A percentile compares a stretch with the other conserved stretches of the same genome.
Evolutionary conservation across 805 yeast genomes (phyloP).

Genomic region (Yamadazyma philogaea): DNA sequence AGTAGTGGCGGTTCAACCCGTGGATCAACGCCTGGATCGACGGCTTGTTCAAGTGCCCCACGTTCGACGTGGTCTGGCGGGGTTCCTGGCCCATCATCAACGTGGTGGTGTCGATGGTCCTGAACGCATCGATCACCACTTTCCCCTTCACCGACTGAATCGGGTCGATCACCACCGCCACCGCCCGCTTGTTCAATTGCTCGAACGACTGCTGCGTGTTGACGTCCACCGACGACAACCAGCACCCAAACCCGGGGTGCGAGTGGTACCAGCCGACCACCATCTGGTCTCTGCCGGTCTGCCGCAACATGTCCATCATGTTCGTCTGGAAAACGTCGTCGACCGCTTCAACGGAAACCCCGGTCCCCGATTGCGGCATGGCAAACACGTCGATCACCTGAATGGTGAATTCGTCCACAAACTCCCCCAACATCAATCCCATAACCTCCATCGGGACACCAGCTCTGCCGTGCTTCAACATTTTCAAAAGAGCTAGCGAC

Average conservation of each 20-base stretch:
- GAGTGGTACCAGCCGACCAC: slow-evolving; percentile 99
- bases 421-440: slow-evolving; percentile 99
- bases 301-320: slow-evolving; percentile 99
- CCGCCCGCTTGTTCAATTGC: slow-evolving; percentile 91
- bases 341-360: slow-evolving; percentile 98
- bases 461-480: slow-evolving; percentile 96
- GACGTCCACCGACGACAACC: slow-evolving; percentile 97
- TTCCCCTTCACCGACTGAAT: slow-evolving; percentile 98
- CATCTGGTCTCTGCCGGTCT: slow-evolving; percentile 98
- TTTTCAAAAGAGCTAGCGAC: slow-evolving; percentile 88
- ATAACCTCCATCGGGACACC: slow-evolving; percentile 80
- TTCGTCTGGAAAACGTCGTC: slow-evolving; percentile 98
- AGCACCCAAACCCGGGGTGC: slow-evolving; percentile 99
- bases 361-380: slow-evolving; percentile 98
- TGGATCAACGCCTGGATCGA: slow-evolving; percentile 95
- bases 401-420: slow-evolving; percentile 94
- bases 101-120: slow-evolving; percentile 84
- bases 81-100: slow-evolving; percentile 97
- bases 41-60: slow-evolving; percentile 93
- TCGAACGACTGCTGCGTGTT: slow-evolving; percentile 98
- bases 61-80: slow-evolving; percentile 93
- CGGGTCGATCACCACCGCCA: slow-evolving; percentile 98
- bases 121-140: slow-evolving; percentile 97
- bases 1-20: slow-evolving; percentile 94
- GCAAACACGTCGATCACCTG: slow-evolving; percentile 98